Base-by-base conservation (phyloP, 495 filamentous ascomycete genomes). In the Neurospora africana region DNA sequence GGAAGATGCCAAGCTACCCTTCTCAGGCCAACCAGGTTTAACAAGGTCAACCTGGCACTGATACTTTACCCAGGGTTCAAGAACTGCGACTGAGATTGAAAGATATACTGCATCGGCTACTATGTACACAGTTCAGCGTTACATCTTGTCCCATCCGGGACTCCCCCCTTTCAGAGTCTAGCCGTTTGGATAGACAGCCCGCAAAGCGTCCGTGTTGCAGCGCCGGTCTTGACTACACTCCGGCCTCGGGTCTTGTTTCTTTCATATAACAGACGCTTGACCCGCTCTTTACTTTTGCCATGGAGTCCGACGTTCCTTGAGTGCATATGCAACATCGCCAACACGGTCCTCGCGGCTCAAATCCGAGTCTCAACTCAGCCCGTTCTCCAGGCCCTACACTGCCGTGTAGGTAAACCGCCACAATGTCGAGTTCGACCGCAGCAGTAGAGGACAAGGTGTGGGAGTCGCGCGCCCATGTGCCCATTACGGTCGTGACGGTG, bases 401-500 rank as follows among this genome's bases (percentile, higher is more conserved):
- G 6, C 15, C 13, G 15, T 61, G 53, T 33, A 61, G 53, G 53
- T 11, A 61, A 61, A 61, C 53, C 53, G 27, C 69, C 27, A 70
- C 69, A 35, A 73, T 69, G 71, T 70, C 69, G 21, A 27, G 27
- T 9, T 38, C 71, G 71, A 9, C 17, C 47, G 40, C 43, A 27
- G 15, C 69, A 37, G 15, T 10, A 43, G 30, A 68, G 19, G 73
- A 75, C n/a, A 72, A 72, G 8, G 33, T 72, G 11, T 73, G 75
- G 68, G 75, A 78, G 35, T 76, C 76, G 11, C 73, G 71, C 40
- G 74, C 77, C 27, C 65, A 69, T 27, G 70, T 79, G 35, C 71
- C 75, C 39, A 75, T 77, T 58, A 38, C 70, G 36, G 77, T 78
- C 8, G 77, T 79, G 38, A 58, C 73, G 4, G 61, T 72, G 11